Percentiles rank a stretch among this genome's conserved stretches.
These are phyloP conservation scores for Hypericum androsaemum DNA, from an alignment of 345 rosid genomes.

Conservation along the genomic window DNA sequence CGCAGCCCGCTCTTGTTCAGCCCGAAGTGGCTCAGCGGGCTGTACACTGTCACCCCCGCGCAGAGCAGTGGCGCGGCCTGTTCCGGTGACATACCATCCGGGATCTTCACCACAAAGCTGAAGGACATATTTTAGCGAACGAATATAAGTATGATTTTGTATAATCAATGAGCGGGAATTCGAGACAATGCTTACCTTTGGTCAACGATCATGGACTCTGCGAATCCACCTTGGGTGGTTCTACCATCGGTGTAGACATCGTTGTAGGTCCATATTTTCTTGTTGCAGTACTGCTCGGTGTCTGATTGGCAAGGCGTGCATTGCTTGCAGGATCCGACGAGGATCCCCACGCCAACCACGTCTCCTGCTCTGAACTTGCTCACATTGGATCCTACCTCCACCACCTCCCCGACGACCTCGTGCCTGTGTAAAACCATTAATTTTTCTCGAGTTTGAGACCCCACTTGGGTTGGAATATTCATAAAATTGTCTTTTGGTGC, in stretches of 20 bases:
- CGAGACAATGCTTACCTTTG: constrained; percentile 35
- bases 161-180: background rate
- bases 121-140: too few species aligned
- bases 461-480: too few species aligned
- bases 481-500: too few species aligned
- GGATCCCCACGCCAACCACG: constrained; percentile 48
- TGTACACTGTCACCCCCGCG: too few species aligned
- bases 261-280: constrained; percentile 49
- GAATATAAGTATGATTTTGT: too few species aligned
- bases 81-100: too few species aligned
- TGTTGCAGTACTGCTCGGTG: constrained; percentile 48
- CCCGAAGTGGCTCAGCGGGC: too few species aligned
- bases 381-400: constrained; percentile 55
- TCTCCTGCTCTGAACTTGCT: constrained; percentile 41
- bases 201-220: constrained; percentile 39
- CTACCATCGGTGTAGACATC: constrained; percentile 42
- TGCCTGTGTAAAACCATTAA: constrained; percentile 33
- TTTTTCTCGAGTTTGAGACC: too few species aligned
- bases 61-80: too few species aligned
- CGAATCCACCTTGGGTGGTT: constrained; percentile 50
- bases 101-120: too few species aligned
- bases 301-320: constrained; percentile 42
- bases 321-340: constrained; percentile 46
- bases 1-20: too few species aligned
- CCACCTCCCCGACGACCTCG: constrained; percentile 69